Conservation (phyloP, 805 yeast species). For the Dipodascopsis tothii region DNA sequence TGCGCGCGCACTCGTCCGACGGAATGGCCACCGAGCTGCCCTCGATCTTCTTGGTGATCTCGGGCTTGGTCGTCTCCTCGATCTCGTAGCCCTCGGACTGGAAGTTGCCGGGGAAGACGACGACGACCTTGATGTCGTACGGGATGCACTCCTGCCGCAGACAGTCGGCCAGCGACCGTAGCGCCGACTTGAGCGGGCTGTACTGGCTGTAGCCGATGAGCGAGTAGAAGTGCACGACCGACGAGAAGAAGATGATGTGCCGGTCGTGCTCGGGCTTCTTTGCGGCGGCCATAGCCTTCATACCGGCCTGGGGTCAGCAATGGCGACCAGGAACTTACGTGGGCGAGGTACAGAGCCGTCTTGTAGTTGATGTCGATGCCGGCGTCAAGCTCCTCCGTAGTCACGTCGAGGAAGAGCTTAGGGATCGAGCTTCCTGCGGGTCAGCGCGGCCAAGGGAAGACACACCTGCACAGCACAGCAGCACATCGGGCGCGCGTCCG, state of each 20-base stretch:
- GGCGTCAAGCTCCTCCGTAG: constrained; percentile 46
- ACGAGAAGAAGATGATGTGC: constrained; percentile 59
- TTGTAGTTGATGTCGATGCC: constrained; percentile 67
- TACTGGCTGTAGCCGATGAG: constrained; percentile 88
- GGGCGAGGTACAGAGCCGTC: constrained; percentile 65
- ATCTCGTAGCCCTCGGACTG: constrained; percentile 75
- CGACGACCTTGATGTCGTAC: constrained; percentile 59
- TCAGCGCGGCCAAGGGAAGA: neutral
- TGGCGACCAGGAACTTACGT: constrained; percentile 39
- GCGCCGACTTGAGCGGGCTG: constrained; percentile 81
- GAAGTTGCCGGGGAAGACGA: constrained; percentile 84
- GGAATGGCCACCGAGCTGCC: constrained; percentile 71
- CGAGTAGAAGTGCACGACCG: constrained; percentile 75
- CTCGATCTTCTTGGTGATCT: constrained; percentile 71
- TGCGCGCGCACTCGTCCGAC: constrained; percentile 57
- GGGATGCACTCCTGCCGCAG: constrained; percentile 74
- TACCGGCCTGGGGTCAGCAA: constrained; percentile 29
- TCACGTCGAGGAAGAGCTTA: constrained; percentile 63
- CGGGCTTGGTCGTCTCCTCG: constrained; percentile 81
- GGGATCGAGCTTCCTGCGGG: constrained; percentile 51
- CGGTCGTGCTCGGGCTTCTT: constrained; percentile 31
- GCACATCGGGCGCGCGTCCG: constrained; percentile 52
- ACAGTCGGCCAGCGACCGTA: constrained; percentile 64
- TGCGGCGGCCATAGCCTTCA: constrained; percentile 29
- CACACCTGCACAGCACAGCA: constrained; percentile 78